phyloP scores from a whole-genome alignment of 371 early-diverging fungal species.

The Circinella minor region DNA sequence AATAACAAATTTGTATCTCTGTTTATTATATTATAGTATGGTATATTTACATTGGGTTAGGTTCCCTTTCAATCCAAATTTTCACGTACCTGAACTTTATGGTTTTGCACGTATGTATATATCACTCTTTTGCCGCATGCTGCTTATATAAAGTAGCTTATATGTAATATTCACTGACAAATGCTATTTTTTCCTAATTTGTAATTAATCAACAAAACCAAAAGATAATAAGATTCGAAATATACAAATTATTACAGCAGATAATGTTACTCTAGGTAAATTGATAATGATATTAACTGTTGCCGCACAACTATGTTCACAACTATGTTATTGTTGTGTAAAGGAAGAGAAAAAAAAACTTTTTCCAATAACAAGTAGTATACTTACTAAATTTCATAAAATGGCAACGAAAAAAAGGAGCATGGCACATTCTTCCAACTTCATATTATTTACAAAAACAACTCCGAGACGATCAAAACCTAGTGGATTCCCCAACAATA shows the following conservation, averaged over 20 bases:
- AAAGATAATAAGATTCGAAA: slow-evolving; percentile 46
- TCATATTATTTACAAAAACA: slow-evolving; percentile 31
- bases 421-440: slow-evolving; percentile 50
- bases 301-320: too few relatives aligned
- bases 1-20: background rate
- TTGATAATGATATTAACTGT: background rate
- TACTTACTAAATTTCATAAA: background rate
- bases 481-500: slow-evolving; percentile 9
- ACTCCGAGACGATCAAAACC: slow-evolving; percentile 22
- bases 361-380: background rate
- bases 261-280: slow-evolving; percentile 46
- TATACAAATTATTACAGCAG: slow-evolving; percentile 35
- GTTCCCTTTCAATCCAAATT: slow-evolving; percentile 30
- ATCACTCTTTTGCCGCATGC: background rate
- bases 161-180: background rate
- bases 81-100: slow-evolving; percentile 40
- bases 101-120: slow-evolving; percentile 49
- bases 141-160: too few relatives aligned
- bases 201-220: background rate
- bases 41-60: slow-evolving; percentile 47
- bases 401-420: slow-evolving; percentile 22
- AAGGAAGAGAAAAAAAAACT: too few relatives aligned
- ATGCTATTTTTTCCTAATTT: background rate
- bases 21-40: slow-evolving; percentile 23
- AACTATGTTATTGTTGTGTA: background rate